A percentile compares a stretch with the other conserved stretches of the same genome.
phyloP scores from a whole-genome alignment of 192 early-diverging fungal species.

The Backusella morwellensis region DNA sequence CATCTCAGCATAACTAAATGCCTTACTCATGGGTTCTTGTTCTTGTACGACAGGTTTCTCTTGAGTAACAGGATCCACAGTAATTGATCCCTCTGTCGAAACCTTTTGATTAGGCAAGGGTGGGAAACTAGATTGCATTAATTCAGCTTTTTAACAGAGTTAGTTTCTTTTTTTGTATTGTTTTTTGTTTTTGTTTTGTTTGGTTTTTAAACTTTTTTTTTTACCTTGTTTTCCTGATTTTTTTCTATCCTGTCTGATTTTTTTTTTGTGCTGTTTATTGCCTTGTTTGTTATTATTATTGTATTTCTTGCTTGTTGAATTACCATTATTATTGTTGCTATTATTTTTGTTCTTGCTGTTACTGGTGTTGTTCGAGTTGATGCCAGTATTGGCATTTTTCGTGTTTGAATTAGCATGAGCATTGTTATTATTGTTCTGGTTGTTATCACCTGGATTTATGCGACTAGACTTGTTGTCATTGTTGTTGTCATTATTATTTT shows the following conservation, averaged over 20 bases:
- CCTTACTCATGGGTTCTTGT: not conserved
- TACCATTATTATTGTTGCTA: not conserved
- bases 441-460: not conserved
- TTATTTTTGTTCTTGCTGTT: not conserved
- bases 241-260: not conserved
- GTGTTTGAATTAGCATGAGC: not conserved
- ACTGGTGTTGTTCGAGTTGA: not conserved
- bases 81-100: not conserved
- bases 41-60: not conserved
- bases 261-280: not conserved
- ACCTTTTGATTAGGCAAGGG: slow-evolving; percentile 3
- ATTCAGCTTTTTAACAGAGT: not conserved
- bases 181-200: slow-evolving; percentile 1
- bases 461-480: not conserved
- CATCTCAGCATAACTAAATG: slow-evolving; percentile 23
- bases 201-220: not conserved
- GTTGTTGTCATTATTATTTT: not conserved
- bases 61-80: not conserved
- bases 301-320: not conserved
- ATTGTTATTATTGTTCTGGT: not conserved
- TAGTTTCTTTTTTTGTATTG: not conserved
- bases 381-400: not conserved
- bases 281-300: not conserved
- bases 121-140: slow-evolving; percentile 5
- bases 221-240: not conserved